Conservation (phyloP, 768 basidiomycete genomes). For the Trametes coccinea region DNA sequence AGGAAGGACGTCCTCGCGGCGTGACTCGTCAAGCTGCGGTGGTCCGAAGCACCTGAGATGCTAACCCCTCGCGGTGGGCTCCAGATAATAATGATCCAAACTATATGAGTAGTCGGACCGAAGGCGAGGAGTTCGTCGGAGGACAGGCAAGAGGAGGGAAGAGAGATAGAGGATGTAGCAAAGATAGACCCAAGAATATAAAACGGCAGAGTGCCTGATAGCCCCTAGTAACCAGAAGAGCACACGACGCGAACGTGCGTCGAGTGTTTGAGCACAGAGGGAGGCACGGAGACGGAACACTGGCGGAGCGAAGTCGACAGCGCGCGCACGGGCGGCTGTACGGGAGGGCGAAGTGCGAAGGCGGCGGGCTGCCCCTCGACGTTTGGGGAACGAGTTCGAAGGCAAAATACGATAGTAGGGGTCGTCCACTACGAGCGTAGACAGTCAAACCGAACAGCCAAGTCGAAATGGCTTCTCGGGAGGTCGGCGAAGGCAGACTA, state of each 20-base stretch:
- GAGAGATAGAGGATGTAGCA: neutral
- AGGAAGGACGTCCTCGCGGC: neutral
- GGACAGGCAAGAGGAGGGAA: neutral
- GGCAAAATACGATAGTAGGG: neutral
- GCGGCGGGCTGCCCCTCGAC: neutral
- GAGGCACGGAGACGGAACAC: neutral
- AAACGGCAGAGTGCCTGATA: neutral
- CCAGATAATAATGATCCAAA: neutral
- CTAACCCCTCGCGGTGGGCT: constrained; percentile 18
- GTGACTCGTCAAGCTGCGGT: neutral
- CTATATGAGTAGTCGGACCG: neutral
- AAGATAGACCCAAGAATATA: neutral
- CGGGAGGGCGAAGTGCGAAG: neutral
- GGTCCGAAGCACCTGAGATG: neutral
- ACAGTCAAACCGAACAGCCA: neutral
- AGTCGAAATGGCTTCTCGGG: neutral
- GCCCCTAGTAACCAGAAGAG: neutral
- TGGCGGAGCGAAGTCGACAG: neutral
- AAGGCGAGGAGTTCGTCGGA: neutral
- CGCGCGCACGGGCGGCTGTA: neutral
- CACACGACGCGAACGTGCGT: neutral
- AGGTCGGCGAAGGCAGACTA: neutral
- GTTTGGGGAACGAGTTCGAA: neutral
- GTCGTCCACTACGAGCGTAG: neutral
- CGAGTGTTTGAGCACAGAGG: neutral